phyloP scores from a whole-genome alignment of 371 early-diverging fungal species.

The Lichtheimia hyalospora region DNA sequence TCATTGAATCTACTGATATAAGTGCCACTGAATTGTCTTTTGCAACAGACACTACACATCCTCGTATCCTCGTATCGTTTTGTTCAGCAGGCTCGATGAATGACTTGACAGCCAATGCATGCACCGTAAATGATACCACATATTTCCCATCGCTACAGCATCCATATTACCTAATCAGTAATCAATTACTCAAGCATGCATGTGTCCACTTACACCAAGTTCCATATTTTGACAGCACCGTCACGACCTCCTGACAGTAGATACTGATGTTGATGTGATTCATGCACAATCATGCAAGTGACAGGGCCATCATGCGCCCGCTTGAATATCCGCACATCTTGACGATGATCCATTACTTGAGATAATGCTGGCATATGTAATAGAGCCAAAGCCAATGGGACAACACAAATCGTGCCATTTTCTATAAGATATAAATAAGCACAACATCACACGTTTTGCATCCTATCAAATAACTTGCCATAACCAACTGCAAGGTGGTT shows the following conservation, averaged over 20 bases:
- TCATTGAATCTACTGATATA: conserved; percentile 75
- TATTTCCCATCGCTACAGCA: conserved; percentile 54
- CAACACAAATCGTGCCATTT: conserved; percentile 53
- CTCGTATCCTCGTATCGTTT: conserved; percentile 53
- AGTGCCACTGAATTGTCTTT: conserved; percentile 70
- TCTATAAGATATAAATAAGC: conserved; percentile 25
- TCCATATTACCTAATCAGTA: not conserved
- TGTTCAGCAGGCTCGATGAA: conserved; percentile 69
- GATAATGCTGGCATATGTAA: conserved; percentile 33
- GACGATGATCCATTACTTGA: conserved; percentile 15
- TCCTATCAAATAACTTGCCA: conserved; percentile 31
- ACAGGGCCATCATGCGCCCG: conserved; percentile 56
- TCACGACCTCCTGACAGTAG: conserved; percentile 66
- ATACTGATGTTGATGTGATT: conserved; percentile 53
- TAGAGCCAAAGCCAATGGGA: conserved; percentile 47
- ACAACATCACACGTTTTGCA: not conserved
- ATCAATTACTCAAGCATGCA: not conserved
- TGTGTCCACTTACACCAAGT: conserved; percentile 58
- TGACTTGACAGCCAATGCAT: conserved; percentile 55
- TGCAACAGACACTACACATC: conserved; percentile 67
- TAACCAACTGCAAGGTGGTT: conserved; percentile 58
- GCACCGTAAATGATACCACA: conserved; percentile 67
- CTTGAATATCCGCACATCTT: conserved; percentile 29
- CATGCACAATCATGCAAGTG: conserved; percentile 59
- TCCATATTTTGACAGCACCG: conserved; percentile 78